Conservation (phyloP, 495 filamentous ascomycete genomes). For the Aspergillus asperescens region DNA sequence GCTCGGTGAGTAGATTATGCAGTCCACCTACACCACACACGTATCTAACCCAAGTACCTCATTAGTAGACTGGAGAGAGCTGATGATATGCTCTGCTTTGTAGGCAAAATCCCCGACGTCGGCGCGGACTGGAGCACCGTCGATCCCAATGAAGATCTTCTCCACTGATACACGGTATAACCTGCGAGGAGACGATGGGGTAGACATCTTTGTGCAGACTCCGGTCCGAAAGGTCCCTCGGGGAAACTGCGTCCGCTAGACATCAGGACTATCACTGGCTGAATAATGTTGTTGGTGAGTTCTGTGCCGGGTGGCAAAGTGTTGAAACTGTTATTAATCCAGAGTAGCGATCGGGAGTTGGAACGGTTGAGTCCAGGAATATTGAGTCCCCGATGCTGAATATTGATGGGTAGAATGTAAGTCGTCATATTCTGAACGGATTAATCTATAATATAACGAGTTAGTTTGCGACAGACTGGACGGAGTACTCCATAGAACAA, state of each 20-base stretch:
- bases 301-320: background rate
- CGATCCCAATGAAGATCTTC: conserved; percentile 27
- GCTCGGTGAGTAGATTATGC: conserved; percentile 12
- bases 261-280: conserved; percentile 31
- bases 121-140: conserved; percentile 30
- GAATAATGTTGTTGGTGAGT: conserved; percentile 33
- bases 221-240: conserved; percentile 20
- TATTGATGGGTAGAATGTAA: conserved; percentile 35
- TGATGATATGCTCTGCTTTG: too few relatives aligned
- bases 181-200: conserved; percentile 28
- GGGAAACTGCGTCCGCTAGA: conserved; percentile 25
- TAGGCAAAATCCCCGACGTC: conserved; percentile 27
- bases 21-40: too few relatives aligned
- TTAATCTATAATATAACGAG: conserved; percentile 1
- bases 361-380: conserved; percentile 5
- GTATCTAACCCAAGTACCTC: background rate
- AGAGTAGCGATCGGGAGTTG: conserved; percentile 25
- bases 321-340: background rate
- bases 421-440: conserved; percentile 2
- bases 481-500: too few relatives aligned
- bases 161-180: conserved; percentile 33
- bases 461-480: conserved; percentile 23
- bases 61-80: background rate
- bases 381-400: conserved; percentile 17
- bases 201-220: conserved; percentile 27